A percentile compares a stretch with the other conserved stretches of the same genome.
Evolutionary conservation across 1,139 yeast species (phyloP).

Genomic region (Hansenula sp.): DNA sequence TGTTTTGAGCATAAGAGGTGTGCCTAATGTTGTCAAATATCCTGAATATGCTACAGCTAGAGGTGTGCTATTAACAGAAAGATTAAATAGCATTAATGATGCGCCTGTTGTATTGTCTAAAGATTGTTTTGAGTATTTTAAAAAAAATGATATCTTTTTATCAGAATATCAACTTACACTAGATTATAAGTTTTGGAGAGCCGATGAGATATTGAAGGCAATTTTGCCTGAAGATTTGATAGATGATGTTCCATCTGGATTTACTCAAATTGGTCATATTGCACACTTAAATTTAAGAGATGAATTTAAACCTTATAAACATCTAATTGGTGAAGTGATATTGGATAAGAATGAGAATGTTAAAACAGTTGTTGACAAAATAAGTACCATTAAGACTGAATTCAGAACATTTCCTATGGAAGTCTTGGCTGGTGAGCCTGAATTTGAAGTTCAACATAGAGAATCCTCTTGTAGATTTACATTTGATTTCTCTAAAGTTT

Average conservation of each 20-base stretch:
- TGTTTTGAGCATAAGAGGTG: slow-evolving; percentile 56
- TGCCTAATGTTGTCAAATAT: slow-evolving; percentile 65
- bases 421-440: slow-evolving; percentile 72
- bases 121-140: slow-evolving; percentile 40
- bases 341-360: slow-evolving; percentile 80
- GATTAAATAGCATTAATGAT: slow-evolving; percentile 35
- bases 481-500: slow-evolving; percentile 89
- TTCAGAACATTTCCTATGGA: slow-evolving; percentile 94
- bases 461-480: slow-evolving; percentile 84
- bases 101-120: slow-evolving; percentile 37
- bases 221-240: slow-evolving; percentile 68
- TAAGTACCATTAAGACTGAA: slow-evolving; percentile 79
- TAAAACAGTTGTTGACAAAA: slow-evolving; percentile 90
- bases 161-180: slow-evolving; percentile 53
- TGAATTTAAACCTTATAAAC: slow-evolving; percentile 79
- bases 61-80: slow-evolving; percentile 62
- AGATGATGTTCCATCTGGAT: slow-evolving; percentile 83
- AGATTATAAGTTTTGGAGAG: slow-evolving; percentile 78
- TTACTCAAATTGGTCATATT: slow-evolving; percentile 91
- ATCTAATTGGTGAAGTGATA: slow-evolving; percentile 83
- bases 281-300: slow-evolving; percentile 88
- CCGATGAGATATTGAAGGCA: slow-evolving; percentile 78
- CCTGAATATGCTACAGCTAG: no score
- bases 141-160: slow-evolving; percentile 42
- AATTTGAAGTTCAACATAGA: slow-evolving; percentile 76